Conservation (phyloP, 108 stramenopile genomes). For the Cyclotella kingstonii region DNA sequence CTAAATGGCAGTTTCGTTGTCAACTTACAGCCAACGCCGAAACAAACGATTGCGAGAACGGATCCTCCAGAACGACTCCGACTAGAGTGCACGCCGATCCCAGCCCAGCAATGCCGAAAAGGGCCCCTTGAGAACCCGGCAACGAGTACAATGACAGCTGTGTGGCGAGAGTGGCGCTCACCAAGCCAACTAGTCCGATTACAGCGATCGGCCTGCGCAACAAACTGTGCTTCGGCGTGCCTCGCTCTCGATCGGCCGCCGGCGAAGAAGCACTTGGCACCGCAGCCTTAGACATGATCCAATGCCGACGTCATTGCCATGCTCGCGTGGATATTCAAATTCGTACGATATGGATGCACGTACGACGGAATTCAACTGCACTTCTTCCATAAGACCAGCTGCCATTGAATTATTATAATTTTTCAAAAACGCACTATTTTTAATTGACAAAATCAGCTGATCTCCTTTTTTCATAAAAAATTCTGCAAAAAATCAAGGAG, state of each 20-base stretch:
- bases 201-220: slow-evolving; percentile 4
- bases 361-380: too few relatives aligned
- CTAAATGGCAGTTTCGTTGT: neutral
- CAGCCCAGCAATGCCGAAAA: slow-evolving; percentile 12
- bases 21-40: slow-evolving; percentile 34
- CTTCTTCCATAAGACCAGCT: too few relatives aligned
- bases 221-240: slow-evolving; percentile 18
- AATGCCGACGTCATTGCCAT: too few relatives aligned
- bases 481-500: too few relatives aligned
- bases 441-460: too few relatives aligned
- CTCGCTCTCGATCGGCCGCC: slow-evolving; percentile 22
- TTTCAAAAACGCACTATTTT: too few relatives aligned
- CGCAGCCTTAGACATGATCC: too few relatives aligned
- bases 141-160: slow-evolving; percentile 15
- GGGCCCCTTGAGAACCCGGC: neutral
- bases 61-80: slow-evolving; percentile 32
- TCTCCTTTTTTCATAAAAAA: too few relatives aligned
- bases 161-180: slow-evolving; percentile 1
- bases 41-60: slow-evolving; percentile 26
- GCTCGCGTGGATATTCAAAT: too few relatives aligned
- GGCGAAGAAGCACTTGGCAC: too few relatives aligned
- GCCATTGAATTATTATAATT: too few relatives aligned
- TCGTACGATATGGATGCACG: too few relatives aligned
- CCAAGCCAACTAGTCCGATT: slow-evolving; percentile 13
- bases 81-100: slow-evolving; percentile 25